Evolutionary conservation across 805 yeast species (phyloP), one percentile per base, ranked within the genome.

Genomic region (Zygosaccharomyces siamensis): DNA sequence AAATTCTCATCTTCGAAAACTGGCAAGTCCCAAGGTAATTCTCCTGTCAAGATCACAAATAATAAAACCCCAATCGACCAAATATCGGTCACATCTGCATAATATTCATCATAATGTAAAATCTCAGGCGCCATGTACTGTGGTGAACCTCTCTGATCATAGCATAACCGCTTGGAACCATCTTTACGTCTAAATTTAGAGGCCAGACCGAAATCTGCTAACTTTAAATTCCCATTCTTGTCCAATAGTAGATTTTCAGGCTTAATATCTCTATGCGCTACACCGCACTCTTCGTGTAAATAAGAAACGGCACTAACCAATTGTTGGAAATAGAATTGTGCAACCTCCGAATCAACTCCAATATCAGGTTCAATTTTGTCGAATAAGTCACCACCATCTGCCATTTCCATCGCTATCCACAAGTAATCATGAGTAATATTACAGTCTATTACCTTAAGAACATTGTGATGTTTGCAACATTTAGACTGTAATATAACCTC

Each of bases 41-140:
- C 79, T 1, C 89, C 90, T 1, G 83, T 72, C 23, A 83, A 57
- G 18, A 84, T 60, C 1, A 82, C 89, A 63, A 78, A 83, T 10
- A 83, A 50, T 2, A 84, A 78, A 3, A 82, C 71, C 1, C 87
- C 89, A 57, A 84, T 75, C 0, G 88, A 81, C 90, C 89, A 84
- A 14, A 83, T 64, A 63, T 84, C 89, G 1, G 81, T 72, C 2
- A 62, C 54, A 45, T 78, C 79, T 0, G 88, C 80, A 40, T 77
- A 80, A 56, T 85, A 85, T 3, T 68, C 67, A 16, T 57, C 55
- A 5, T 58, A 50, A 35, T 58, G 48, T 18, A 76, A 66, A 16
- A 85, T 75, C 57, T 85, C 93, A 1, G 93, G 93, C 0, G 93
- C 92, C 72, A 83, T 77, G 60, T 85, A 85, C 5, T 89, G 90